phyloP scores from a whole-genome alignment of 78 protist genomes.

The Mantamonas sphyraenae region DNA sequence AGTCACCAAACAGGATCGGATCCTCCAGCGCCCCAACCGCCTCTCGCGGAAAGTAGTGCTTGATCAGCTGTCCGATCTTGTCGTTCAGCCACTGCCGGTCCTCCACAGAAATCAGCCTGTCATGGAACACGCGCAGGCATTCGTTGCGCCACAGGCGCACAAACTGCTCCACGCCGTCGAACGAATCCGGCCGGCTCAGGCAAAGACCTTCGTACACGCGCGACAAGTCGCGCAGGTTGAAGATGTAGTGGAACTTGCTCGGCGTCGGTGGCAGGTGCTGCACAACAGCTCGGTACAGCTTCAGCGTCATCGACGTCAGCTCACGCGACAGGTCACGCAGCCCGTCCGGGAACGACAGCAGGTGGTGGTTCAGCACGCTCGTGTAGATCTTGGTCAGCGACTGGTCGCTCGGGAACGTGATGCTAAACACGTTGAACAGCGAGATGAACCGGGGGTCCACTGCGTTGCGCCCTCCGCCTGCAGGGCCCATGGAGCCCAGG shows the following conservation, averaged over 20 bases:
- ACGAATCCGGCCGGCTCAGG: constrained; percentile 7
- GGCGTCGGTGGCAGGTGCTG: constrained; percentile 78
- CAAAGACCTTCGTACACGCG: constrained; percentile 74
- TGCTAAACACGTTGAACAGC: constrained; percentile 41
- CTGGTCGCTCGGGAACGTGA: constrained; percentile 35
- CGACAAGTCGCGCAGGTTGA: constrained; percentile 82
- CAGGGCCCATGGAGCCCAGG: constrained; percentile 77
- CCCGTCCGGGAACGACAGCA: constrained; percentile 16
- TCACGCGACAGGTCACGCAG: background rate
- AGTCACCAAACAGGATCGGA: constrained; percentile 66
- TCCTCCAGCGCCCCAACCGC: background rate
- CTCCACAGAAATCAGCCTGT: constrained; percentile 34
- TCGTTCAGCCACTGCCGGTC: constrained; percentile 20
- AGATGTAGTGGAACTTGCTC: constrained; percentile 84
- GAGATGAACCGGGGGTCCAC: constrained; percentile 62
- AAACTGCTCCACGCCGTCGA: constrained; percentile 3
- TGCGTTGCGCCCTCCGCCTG: constrained; percentile 77
- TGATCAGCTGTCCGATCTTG: constrained; percentile 11
- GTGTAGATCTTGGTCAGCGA: constrained; percentile 45
- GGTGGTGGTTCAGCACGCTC: constrained; percentile 31
- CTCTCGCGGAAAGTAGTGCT: constrained; percentile 4
- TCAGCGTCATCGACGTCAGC: constrained; percentile 45
- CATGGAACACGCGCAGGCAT: constrained; percentile 70
- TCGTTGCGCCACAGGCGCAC: constrained; percentile 80
- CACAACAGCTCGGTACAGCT: constrained; percentile 37